Base-by-base conservation (phyloP, 176 grass and related monocot species). In the Poa annua region DNA sequence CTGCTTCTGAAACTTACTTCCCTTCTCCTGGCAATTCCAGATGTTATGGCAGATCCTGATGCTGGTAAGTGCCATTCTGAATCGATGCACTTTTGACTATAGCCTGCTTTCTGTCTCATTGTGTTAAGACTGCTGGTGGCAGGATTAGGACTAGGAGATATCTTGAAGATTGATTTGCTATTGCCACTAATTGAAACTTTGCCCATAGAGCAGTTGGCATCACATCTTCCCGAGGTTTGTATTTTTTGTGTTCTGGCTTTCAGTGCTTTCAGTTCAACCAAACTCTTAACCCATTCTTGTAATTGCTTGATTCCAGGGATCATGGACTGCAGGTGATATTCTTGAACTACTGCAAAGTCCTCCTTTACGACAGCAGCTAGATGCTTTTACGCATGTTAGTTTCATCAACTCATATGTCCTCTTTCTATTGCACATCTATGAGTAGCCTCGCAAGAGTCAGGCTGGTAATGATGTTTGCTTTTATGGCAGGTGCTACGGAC, bases 311-410 rank as follows among this genome's bases (percentile, higher is more conserved):
- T 87, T 91, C 20, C 82, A 98, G 96, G 96, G 96, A 32, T 89
- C 89, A 29, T 90, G 91, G 88, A 92, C 79, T 61, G 68, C 85
- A 69, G 67, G 65, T 86, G 96, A 98, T 93, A 91, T 98, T 69
- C 75, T 93, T 74, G 96, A 98, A 64, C 89, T 98, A 76, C 76
- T 98, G 45, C 96, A 98, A 78, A 95, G 90, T 84, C 90, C 96
- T 84, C 90, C 89, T 77, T 91, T 98, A 82, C 92, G 91, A 35
- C 96, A 98, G 75, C 96, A 98, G 91, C 74, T 98, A 74, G 92
- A 98, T 54, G 88, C 89, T 78, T 98, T 95, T 83, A 95, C 90
- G 76, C 92, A 98, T 80, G 90, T 95, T 84, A 84, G 92, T 78
- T 74, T 47, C 32, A 51, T 26, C 32, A 11, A 52, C 71, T 48